These are phyloP conservation scores for Potentilla sterilis DNA, from an alignment of 306 rosid species.

Conservation along the genomic window DNA sequence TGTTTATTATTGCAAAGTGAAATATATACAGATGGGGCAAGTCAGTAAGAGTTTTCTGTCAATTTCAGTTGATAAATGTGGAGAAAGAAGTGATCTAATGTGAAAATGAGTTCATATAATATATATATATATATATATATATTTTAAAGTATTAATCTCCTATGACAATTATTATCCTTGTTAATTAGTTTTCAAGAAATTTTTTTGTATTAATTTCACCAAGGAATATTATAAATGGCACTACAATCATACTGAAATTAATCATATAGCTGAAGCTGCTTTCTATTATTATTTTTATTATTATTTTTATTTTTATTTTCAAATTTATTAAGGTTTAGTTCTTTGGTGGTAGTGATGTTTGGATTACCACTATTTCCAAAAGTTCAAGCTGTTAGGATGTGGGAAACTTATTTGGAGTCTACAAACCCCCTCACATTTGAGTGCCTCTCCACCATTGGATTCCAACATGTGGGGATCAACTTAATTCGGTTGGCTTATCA, in stretches of 20 bases:
- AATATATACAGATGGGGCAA: background rate
- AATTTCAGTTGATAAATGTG: background rate
- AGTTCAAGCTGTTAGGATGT: background rate
- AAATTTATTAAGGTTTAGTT: background rate
- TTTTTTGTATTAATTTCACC: background rate
- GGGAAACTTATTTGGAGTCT: background rate
- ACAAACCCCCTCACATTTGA: background rate
- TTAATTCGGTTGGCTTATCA: background rate
- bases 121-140: background rate
- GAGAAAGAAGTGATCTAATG: background rate
- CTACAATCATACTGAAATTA: background rate
- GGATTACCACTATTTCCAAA: background rate
- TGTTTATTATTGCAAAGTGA: slow-evolving; percentile 2
- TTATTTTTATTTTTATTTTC: background rate
- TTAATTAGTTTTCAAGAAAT: background rate
- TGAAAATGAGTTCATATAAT: background rate
- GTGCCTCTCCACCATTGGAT: background rate
- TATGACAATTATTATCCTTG: background rate
- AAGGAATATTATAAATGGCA: background rate
- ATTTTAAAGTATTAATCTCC: background rate
- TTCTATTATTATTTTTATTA: background rate
- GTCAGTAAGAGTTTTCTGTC: background rate
- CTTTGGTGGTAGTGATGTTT: background rate
- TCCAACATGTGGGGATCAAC: background rate
- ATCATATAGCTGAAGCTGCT: slow-evolving; percentile 5